These are phyloP conservation scores for Lithohypha guttulata DNA, from an alignment of 2,329 filamentous ascomycete genomes.

Conservation along the genomic window DNA sequence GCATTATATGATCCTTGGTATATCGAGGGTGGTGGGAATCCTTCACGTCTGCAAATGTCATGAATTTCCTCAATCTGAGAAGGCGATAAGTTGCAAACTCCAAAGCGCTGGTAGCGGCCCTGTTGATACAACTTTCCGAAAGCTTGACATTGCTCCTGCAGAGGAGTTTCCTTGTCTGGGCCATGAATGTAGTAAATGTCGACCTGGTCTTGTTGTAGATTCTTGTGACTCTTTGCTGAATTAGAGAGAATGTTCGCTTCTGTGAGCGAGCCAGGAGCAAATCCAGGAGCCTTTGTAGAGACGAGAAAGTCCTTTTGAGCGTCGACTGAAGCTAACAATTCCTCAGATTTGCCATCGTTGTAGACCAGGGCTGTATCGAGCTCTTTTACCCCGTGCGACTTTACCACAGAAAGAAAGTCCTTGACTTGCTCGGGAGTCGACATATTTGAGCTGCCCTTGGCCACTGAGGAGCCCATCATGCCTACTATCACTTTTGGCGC, in stretches of 20 bases:
- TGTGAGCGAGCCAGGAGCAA: slow-evolving; percentile 5
- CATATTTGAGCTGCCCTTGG: slow-evolving; percentile 8
- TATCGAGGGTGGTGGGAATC: slow-evolving; percentile 27
- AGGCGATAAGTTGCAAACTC: slow-evolving; percentile 28
- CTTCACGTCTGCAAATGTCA: slow-evolving; percentile 26
- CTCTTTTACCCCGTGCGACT: slow-evolving; percentile 11
- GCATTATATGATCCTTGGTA: slow-evolving; percentile 33
- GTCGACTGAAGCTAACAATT: slow-evolving; percentile 8
- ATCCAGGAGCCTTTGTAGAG: slow-evolving; percentile 16
- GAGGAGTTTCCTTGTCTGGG: slow-evolving; percentile 26
- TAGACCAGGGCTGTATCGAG: slow-evolving; percentile 17
- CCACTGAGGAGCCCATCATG: slow-evolving; percentile 14
- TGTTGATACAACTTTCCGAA: slow-evolving; percentile 25
- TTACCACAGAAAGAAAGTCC: slow-evolving; percentile 11
- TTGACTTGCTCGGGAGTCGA: slow-evolving; percentile 6
- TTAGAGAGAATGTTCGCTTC: slow-evolving; percentile 11
- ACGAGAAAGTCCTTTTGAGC: slow-evolving; percentile 11
- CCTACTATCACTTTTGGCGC: slow-evolving; percentile 13
- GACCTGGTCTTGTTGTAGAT: slow-evolving; percentile 19
- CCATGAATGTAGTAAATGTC: slow-evolving; percentile 29
- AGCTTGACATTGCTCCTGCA: slow-evolving; percentile 27
- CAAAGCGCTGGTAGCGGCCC: slow-evolving; percentile 27
- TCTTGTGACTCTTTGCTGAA: slow-evolving; percentile 1
- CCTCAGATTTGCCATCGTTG: slow-evolving; percentile 11
- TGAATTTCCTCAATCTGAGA: slow-evolving; percentile 25